These are phyloP conservation scores for Wolfiporia cocos DNA, from an alignment of 1,284 basidiomycete genomes.

Conservation along the genomic window DNA sequence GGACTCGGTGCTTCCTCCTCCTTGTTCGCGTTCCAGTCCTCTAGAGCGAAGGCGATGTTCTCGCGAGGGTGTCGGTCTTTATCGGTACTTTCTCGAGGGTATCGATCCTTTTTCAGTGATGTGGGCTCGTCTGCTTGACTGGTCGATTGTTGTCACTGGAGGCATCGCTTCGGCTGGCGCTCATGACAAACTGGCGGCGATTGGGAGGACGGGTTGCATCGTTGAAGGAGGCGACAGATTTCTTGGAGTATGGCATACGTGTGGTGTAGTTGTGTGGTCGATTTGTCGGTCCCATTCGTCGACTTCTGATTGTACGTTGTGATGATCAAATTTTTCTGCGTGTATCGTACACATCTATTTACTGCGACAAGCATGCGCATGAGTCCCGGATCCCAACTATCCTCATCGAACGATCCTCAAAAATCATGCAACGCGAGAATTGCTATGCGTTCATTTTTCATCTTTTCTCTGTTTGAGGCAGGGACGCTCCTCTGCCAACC, in stretches of 20 bases:
- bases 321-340: too few species aligned
- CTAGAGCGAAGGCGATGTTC: conserved; percentile 49
- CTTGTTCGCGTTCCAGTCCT: conserved; percentile 89
- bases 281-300: too few species aligned
- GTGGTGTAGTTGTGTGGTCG: too few species aligned
- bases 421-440: too few species aligned
- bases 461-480: neutral
- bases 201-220: conserved; percentile 14
- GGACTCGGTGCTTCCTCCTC: conserved; percentile 72
- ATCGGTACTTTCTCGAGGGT: conserved; percentile 26
- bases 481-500: conserved; percentile 18
- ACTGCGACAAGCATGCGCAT: too few species aligned
- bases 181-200: conserved; percentile 26
- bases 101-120: conserved; percentile 28
- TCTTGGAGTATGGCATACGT: neutral
- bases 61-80: conserved; percentile 25
- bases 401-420: too few species aligned
- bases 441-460: too few species aligned
- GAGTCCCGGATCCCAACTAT: too few species aligned
- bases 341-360: too few species aligned
- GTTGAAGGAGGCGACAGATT: conserved; percentile 15
- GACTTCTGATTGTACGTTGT: too few species aligned
- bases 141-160: conserved; percentile 36
- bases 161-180: conserved; percentile 48
- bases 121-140: conserved; percentile 34